These are phyloP conservation scores for Microbotryum silenes-acaulis DNA, from an alignment of 1,284 basidiomycete genomes.

Conservation along the genomic window DNA sequence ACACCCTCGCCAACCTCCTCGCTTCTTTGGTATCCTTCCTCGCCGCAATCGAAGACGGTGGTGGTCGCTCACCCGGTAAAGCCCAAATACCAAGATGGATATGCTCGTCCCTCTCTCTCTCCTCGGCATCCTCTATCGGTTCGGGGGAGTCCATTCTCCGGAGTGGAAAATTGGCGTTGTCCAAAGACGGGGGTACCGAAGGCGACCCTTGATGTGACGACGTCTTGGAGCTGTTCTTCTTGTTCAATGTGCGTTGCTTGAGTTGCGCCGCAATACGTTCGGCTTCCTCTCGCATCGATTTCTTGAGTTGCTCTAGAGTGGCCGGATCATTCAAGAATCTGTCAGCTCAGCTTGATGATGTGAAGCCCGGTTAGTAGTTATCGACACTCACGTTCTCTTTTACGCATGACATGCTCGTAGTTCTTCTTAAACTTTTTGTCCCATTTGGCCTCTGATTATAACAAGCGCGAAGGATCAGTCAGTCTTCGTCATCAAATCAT, in stretches of 20 bases:
- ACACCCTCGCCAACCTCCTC: slow-evolving; percentile 19
- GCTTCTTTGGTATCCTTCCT: slow-evolving; percentile 54
- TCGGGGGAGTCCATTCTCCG: slow-evolving; percentile 19
- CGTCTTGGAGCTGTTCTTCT: not conserved
- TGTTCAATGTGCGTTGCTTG: slow-evolving; percentile 6
- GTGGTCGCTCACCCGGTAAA: slow-evolving; percentile 62
- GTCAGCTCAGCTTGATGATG: too few relatives aligned
- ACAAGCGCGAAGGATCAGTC: not conserved
- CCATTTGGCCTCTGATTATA: slow-evolving; percentile 46
- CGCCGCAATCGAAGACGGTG: slow-evolving; percentile 70
- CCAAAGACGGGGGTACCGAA: not conserved
- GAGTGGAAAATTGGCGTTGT: not conserved
- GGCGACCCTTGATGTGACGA: not conserved
- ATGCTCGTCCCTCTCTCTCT: not conserved
- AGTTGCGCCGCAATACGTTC: slow-evolving; percentile 20
- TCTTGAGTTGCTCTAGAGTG: slow-evolving; percentile 20
- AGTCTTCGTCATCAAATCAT: not conserved
- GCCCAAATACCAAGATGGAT: slow-evolving; percentile 48
- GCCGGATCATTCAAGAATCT: too few relatives aligned
- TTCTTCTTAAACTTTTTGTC: slow-evolving; percentile 56
- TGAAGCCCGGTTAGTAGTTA: not conserved
- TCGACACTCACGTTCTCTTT: slow-evolving; percentile 19
- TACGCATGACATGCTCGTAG: slow-evolving; percentile 35
- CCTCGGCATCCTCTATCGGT: slow-evolving; percentile 5
- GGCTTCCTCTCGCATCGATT: slow-evolving; percentile 26